These are phyloP conservation scores for Oryza australiensis DNA, from an alignment of 176 grass and related monocot species.

Conservation along the genomic window DNA sequence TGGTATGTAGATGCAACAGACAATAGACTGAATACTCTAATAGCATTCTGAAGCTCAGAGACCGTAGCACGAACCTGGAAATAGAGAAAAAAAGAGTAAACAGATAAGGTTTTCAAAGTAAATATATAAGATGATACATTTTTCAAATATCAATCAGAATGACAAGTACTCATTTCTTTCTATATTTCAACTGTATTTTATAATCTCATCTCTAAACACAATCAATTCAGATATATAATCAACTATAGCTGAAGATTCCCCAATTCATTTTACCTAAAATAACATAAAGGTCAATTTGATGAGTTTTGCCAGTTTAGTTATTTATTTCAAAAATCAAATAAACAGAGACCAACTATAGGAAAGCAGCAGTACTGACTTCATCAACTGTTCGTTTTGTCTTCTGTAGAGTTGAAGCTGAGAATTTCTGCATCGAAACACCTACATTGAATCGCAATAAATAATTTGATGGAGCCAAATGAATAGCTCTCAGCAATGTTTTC, in stretches of 20 bases:
- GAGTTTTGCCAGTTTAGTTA: background rate
- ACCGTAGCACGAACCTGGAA: conserved; percentile 81
- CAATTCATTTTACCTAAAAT: background rate
- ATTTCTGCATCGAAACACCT: conserved; percentile 97
- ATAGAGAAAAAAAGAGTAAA: conserved; percentile 24
- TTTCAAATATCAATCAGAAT: background rate
- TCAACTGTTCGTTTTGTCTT: conserved; percentile 91
- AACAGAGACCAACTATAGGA: conserved; percentile 1
- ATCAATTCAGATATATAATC: background rate
- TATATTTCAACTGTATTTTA: background rate
- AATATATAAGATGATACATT: background rate
- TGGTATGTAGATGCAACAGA: conserved; percentile 74
- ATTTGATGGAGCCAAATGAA: conserved; percentile 97
- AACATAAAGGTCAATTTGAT: background rate
- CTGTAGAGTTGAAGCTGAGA: conserved; percentile 88
- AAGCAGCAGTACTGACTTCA: conserved; percentile 50
- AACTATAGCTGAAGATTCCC: background rate
- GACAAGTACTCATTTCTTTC: background rate
- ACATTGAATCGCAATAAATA: conserved; percentile 86
- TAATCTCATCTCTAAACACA: conserved; percentile 7
- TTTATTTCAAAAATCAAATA: conserved; percentile 15
- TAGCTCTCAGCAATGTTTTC: conserved; percentile 88
- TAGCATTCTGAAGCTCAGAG: conserved; percentile 86
- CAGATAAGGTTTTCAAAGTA: background rate
- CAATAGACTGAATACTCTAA: conserved; percentile 81